phyloP scores from a whole-genome alignment of 2,329 filamentous ascomycete genomes.

The Immersiporthe knoxdaviesiana region DNA sequence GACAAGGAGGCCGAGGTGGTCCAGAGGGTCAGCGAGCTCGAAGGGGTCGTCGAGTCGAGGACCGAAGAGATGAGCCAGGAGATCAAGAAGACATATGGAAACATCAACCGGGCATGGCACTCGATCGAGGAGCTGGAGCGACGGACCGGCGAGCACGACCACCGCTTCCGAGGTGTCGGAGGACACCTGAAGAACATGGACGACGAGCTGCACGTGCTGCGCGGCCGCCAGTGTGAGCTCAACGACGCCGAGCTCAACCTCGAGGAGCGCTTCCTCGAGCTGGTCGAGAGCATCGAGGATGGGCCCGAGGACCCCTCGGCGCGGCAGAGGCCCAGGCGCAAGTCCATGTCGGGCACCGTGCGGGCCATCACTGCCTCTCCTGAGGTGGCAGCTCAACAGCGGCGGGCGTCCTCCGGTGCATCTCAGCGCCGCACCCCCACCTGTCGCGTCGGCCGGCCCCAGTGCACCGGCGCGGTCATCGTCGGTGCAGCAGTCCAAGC shows the following conservation, averaged over 20 bases:
- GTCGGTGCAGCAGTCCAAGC: constrained; percentile 34
- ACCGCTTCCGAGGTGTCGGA: constrained; percentile 44
- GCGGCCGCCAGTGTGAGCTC: constrained; percentile 53
- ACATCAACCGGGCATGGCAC: constrained; percentile 58
- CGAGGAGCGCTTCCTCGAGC: constrained; percentile 58
- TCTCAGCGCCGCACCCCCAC: constrained; percentile 20
- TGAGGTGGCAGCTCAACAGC: constrained; percentile 14
- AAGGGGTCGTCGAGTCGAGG: constrained; percentile 58
- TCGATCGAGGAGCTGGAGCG: constrained; percentile 51
- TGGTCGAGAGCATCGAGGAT: constrained; percentile 46
- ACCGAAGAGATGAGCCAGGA: constrained; percentile 55
- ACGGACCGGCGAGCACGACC: constrained; percentile 42
- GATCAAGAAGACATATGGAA: constrained; percentile 58
- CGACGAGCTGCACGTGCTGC: constrained; percentile 49
- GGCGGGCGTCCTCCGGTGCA: constrained; percentile 31
- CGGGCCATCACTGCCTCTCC: constrained; percentile 7
- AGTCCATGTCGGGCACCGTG: constrained; percentile 27
- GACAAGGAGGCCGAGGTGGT: constrained; percentile 44
- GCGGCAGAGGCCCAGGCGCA: constrained; percentile 35
- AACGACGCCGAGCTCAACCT: constrained; percentile 54
- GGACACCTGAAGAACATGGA: constrained; percentile 47
- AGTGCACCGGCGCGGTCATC: constrained; percentile 27
- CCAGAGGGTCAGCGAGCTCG: constrained; percentile 52
- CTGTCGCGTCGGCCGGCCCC: constrained; percentile 13
- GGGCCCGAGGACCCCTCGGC: constrained; percentile 8